These are phyloP conservation scores for Micromonas commoda DNA, from an alignment of 139 green algal species.

Conservation along the genomic window DNA sequence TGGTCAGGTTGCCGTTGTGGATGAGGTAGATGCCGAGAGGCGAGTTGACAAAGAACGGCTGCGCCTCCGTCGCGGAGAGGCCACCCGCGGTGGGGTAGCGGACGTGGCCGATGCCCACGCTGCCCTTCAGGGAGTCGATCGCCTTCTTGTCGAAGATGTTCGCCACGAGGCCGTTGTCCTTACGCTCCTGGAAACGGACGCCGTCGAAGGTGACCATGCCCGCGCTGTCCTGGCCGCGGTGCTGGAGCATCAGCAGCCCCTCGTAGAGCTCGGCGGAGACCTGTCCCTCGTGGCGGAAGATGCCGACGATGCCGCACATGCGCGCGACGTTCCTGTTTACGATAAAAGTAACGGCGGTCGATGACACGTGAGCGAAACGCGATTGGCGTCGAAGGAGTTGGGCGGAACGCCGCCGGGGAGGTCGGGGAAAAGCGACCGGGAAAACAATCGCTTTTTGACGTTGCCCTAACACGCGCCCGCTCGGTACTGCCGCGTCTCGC, in stretches of 20 bases:
- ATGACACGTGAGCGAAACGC: too few species aligned
- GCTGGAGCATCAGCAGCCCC: slow-evolving; percentile 94
- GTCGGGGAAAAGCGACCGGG: too few species aligned
- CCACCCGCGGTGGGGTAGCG: slow-evolving; percentile 95
- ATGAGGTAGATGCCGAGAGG: slow-evolving; percentile 96
- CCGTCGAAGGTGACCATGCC: slow-evolving; percentile 94
- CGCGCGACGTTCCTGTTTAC: slow-evolving; percentile 44
- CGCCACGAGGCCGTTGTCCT: slow-evolving; percentile 95
- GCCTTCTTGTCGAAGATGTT: slow-evolving; percentile 81
- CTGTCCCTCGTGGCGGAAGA: slow-evolving; percentile 70
- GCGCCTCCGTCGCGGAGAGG: slow-evolving; percentile 77
- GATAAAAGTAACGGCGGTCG: too few species aligned
- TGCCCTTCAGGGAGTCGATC: slow-evolving; percentile 64
- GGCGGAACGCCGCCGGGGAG: too few species aligned
- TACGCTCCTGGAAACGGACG: slow-evolving; percentile 75
- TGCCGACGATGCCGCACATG: slow-evolving; percentile 92
- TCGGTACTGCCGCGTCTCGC: too few species aligned
- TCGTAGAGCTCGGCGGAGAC: slow-evolving; percentile 89
- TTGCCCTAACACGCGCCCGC: too few species aligned
- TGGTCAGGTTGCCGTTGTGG: slow-evolving; percentile 99
- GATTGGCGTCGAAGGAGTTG: too few species aligned
- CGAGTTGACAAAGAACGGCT: slow-evolving; percentile 98
- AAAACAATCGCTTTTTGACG: too few species aligned
- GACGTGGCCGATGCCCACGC: slow-evolving; percentile 47
- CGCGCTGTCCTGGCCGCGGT: slow-evolving; percentile 81